Evolutionary conservation across 1,284 basidiomycete species (phyloP).

Genomic region (Ustilago bromivora): DNA sequence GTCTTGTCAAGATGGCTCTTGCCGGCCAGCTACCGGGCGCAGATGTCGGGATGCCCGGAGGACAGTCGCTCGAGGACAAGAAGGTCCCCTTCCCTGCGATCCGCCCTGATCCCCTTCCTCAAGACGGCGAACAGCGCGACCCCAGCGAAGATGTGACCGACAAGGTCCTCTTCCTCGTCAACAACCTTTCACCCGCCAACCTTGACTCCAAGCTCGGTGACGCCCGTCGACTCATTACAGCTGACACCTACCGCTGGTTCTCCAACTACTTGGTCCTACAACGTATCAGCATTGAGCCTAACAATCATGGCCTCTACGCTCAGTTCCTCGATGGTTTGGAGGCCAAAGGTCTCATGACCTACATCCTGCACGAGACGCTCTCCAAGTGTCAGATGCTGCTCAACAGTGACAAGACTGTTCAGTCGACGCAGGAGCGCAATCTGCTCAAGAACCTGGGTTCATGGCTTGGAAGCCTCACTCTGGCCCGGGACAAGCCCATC

Average conservation of each 20-base stretch:
- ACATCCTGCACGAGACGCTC: conserved; percentile 92
- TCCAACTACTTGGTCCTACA: conserved; percentile 97
- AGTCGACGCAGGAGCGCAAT: conserved; percentile 83
- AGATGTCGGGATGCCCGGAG: conserved; percentile 38
- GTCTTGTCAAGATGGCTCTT: conserved; percentile 58
- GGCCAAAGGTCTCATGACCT: conserved; percentile 64
- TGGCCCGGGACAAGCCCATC: conserved; percentile 92
- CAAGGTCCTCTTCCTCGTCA: conserved; percentile 96
- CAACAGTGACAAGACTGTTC: conserved; percentile 91
- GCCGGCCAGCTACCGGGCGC: conserved; percentile 40
- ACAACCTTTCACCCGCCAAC: conserved; percentile 95
- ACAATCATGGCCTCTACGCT: conserved; percentile 95
- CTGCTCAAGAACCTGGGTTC: conserved; percentile 93
- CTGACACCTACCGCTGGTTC: conserved; percentile 79
- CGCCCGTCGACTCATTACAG: conserved; percentile 55
- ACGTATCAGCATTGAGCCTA: conserved; percentile 94
- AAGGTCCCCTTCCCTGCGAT: conserved; percentile 71
- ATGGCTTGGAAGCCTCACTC: conserved; percentile 93
- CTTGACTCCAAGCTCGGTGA: conserved; percentile 77
- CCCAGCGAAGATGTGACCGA: conserved; percentile 91
- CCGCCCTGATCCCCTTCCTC: conserved; percentile 70
- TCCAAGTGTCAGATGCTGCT: conserved; percentile 82
- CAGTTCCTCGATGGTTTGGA: conserved; percentile 86
- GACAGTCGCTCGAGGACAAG: conserved; percentile 54
- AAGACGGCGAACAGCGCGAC: conserved; percentile 63